Percentiles rank a stretch among this genome's conserved stretches.
These are phyloP conservation scores for Zizania palustris DNA, from an alignment of 202 grass and related monocot species.

Conservation along the genomic window DNA sequence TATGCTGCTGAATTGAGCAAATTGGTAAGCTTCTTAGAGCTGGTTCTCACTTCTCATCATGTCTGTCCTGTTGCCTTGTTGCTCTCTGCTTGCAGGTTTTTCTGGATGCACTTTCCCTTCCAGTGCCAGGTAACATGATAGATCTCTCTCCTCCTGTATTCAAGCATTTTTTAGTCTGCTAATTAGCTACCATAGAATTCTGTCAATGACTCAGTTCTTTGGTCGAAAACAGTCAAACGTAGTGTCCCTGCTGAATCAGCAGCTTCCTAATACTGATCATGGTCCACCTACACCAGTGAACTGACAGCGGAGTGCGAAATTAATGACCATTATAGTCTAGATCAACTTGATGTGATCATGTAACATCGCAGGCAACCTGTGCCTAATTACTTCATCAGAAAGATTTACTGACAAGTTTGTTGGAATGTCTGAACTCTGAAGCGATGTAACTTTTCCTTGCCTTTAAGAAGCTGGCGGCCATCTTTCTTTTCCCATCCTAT, in stretches of 20 bases:
- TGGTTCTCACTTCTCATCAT: neutral
- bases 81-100: slow-evolving; percentile 54
- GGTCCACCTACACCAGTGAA: slow-evolving; percentile 24
- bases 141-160: neutral
- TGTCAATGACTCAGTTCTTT: neutral
- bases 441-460: neutral
- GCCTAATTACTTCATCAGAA: neutral
- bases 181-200: neutral
- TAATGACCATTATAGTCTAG: neutral
- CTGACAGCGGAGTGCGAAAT: neutral
- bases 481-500: slow-evolving; percentile 8
- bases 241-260: neutral
- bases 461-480: slow-evolving; percentile 3
- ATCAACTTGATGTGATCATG: neutral
- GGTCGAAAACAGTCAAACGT: slow-evolving; percentile 10
- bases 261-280: neutral
- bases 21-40: neutral
- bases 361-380: neutral
- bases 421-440: slow-evolving; percentile 9
- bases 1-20: neutral
- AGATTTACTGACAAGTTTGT: slow-evolving; percentile 14
- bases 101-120: slow-evolving; percentile 72
- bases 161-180: neutral
- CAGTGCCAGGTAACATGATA: slow-evolving; percentile 59
- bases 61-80: neutral